Conservation (phyloP, 176 grass and related monocot genomes). For the sorghum (Sorghum bicolor) region DNA sequence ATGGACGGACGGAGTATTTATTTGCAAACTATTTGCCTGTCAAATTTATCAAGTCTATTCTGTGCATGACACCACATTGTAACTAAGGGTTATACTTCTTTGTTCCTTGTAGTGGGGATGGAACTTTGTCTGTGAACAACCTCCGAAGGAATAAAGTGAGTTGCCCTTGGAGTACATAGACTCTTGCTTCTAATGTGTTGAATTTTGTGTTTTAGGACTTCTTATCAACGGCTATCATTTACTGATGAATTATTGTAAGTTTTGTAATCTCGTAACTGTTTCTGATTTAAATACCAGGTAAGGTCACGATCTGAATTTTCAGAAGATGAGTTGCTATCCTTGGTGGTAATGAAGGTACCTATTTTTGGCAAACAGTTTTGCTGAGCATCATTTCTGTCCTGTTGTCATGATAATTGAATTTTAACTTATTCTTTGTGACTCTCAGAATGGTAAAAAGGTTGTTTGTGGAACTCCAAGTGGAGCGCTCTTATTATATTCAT, state of each 20-base stretch:
- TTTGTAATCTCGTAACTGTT: not conserved
- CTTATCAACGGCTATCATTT: not conserved
- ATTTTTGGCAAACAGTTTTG: not conserved
- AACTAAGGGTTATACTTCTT: slow-evolving; percentile 18
- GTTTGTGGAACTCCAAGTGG: slow-evolving; percentile 91
- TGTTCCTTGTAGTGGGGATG: slow-evolving; percentile 71
- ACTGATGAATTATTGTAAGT: not conserved
- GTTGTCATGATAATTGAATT: not conserved
- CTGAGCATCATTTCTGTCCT: not conserved
- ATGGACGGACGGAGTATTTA: too few relatives aligned
- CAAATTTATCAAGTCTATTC: not conserved
- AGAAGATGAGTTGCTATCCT: slow-evolving; percentile 90
- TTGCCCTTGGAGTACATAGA: slow-evolving; percentile 1
- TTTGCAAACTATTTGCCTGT: not conserved
- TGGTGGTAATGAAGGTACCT: slow-evolving; percentile 86
- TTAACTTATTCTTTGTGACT: not conserved
- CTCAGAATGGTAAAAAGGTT: slow-evolving; percentile 68
- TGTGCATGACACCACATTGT: slow-evolving; percentile 1
- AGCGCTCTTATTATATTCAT: slow-evolving; percentile 86
- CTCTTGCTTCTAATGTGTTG: not conserved
- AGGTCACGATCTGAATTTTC: slow-evolving; percentile 90
- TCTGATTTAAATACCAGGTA: slow-evolving; percentile 51
- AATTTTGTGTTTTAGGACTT: not conserved
- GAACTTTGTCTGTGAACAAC: slow-evolving; percentile 82
- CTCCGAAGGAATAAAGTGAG: slow-evolving; percentile 85